Base-by-base conservation (phyloP, 805 yeast genomes). In the Clavispora asparagi region DNA sequence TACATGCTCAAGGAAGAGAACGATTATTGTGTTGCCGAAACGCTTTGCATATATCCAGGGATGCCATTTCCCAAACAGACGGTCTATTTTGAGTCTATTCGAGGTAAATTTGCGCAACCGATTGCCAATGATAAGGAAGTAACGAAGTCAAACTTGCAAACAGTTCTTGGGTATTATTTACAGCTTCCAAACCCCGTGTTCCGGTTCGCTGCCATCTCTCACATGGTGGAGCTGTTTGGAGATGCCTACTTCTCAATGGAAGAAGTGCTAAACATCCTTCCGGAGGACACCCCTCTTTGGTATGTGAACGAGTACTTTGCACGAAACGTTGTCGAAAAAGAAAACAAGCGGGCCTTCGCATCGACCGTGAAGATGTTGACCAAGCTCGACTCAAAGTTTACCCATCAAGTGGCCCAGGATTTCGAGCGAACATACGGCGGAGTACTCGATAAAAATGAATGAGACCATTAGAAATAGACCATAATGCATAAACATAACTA, bases 1-100 rank as follows among this genome's bases (percentile, higher is more conserved):
- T 35, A 27, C 25, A 44, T 54, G 29, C 54, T 64, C 6, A 56
- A 57, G 1, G 49, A 53, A 11, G 49, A 16, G 13, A 16, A 57
- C 8, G 76, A 71, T 47, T 68, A 48, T 47, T 59, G 66, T 6
- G 48, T 62, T 5, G 73, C 74, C 3, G 76, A 71, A 41, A 57
- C 54, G 42, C 51, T 55, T 38, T 67, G 66, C 0, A 29, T 64
- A 1, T 41, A 54, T 37, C 56, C 53, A 4, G 44, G 44, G 9
- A 48, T 63, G 7, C 67, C 68, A 1, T 44, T 50, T 4, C 62
- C 68, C 4, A 39, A 53, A 7, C 43, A 36, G 1, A 44, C 50
- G 6, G 57, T 51, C 30, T 64, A 60, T 45, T 46, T 48, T n/a
- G 40, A 44, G 3, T 32, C 40, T 13, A 19, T 39, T 8, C 40